Conservation (phyloP, 345 rosid species). For the Eucalyptus pauciflora region DNA sequence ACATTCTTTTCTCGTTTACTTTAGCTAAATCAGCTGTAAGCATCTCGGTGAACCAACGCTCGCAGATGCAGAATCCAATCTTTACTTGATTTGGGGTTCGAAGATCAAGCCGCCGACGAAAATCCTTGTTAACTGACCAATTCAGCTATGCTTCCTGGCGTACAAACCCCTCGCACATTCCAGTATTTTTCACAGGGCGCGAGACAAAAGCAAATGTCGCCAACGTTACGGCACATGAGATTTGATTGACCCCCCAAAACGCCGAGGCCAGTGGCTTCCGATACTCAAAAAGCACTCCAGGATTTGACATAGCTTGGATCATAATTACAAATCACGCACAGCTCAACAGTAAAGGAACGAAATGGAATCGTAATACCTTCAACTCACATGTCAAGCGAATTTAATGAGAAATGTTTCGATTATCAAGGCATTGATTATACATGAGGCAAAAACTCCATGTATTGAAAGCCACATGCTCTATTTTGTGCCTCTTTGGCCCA, state of each 20-base stretch:
- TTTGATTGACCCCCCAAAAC: background rate
- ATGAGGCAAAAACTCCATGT: background rate
- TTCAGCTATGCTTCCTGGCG: background rate
- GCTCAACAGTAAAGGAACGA: background rate
- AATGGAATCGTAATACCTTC: background rate
- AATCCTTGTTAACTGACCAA: background rate
- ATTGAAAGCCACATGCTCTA: background rate
- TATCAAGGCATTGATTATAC: background rate
- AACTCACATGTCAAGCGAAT: background rate
- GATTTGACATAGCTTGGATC: background rate
- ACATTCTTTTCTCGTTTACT: background rate
- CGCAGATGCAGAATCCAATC: background rate
- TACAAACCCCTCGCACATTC: background rate
- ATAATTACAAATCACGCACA: background rate
- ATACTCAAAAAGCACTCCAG: background rate
- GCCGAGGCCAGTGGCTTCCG: background rate
- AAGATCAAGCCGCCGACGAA: background rate
- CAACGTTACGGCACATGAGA: background rate
- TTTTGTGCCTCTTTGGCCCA: background rate
- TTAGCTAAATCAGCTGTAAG: background rate
- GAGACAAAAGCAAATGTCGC: background rate
- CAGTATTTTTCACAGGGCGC: background rate
- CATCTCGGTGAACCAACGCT: background rate
- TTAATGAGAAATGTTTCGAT: background rate
- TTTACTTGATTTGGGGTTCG: background rate